These are phyloP conservation scores for Emericellopsis cladophorae DNA, from an alignment of 2,329 filamentous ascomycete species.

Conservation along the genomic window DNA sequence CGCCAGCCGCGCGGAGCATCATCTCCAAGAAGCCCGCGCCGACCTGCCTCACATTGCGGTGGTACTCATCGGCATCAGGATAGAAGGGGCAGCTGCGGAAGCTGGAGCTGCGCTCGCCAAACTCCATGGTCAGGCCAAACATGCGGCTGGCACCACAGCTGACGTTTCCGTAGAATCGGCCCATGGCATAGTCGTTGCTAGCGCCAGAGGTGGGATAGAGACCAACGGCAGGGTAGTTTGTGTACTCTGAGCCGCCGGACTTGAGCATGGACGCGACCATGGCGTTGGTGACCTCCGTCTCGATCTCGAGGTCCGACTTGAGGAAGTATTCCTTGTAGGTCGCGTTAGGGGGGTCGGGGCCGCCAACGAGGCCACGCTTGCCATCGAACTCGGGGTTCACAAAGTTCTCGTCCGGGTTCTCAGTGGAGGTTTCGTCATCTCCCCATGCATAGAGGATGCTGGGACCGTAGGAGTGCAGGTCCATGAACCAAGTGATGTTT, in stretches of 20 bases:
- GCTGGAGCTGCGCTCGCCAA: slow-evolving; percentile 14
- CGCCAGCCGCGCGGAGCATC: slow-evolving; percentile 10
- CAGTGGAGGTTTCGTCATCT: slow-evolving; percentile 37
- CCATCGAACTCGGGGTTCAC: slow-evolving; percentile 36
- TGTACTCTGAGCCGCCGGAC: slow-evolving; percentile 19
- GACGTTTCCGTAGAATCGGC: slow-evolving; percentile 17
- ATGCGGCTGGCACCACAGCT: slow-evolving; percentile 16
- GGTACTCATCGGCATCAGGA: slow-evolving; percentile 23
- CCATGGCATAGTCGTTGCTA: slow-evolving; percentile 29
- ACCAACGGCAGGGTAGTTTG: slow-evolving; percentile 21
- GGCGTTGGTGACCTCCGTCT: slow-evolving; percentile 16
- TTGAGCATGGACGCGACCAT: slow-evolving; percentile 12
- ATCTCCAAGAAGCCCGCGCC: slow-evolving; percentile 31
- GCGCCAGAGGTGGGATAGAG: slow-evolving; percentile 29
- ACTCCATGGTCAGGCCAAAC: slow-evolving; percentile 29
- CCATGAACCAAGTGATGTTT: slow-evolving; percentile 40
- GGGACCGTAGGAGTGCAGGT: slow-evolving; percentile 42
- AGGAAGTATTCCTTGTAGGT: slow-evolving; percentile 33
- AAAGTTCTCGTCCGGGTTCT: slow-evolving; percentile 34
- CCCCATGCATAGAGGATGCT: slow-evolving; percentile 44
- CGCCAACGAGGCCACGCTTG: slow-evolving; percentile 31
- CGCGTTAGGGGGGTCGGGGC: slow-evolving; percentile 14
- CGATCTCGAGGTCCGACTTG: slow-evolving; percentile 18
- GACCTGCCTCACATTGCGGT: slow-evolving; percentile 24
- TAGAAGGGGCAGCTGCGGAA: slow-evolving; percentile 22